Conservation (phyloP, 805 yeast genomes). For the Peterozyma toletana region DNA sequence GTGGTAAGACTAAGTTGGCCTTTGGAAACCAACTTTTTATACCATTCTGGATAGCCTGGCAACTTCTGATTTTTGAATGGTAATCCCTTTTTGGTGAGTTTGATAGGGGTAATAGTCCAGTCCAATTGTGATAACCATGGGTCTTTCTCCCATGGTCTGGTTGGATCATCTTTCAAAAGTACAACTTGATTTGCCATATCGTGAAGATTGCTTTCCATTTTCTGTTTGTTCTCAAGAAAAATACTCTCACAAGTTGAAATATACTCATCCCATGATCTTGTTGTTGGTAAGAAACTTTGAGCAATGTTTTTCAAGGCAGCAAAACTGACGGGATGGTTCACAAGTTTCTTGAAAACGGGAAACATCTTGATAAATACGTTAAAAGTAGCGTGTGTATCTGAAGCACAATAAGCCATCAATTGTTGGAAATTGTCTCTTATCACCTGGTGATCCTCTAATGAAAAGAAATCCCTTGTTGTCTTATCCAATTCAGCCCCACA, state of each 20-base stretch:
- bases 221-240: constrained; percentile 50
- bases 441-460: constrained; percentile 42
- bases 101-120: constrained; percentile 65
- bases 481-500: constrained; percentile 67
- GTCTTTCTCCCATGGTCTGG: constrained; percentile 43
- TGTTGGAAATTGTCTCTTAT: constrained; percentile 50
- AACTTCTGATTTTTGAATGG: constrained; percentile 69
- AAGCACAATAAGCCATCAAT: constrained; percentile 76
- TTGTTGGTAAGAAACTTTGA: constrained; percentile 72
- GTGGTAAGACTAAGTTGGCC: constrained; percentile 49
- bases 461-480: constrained; percentile 56
- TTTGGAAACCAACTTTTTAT: constrained; percentile 45
- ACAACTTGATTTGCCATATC: constrained; percentile 57
- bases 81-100: constrained; percentile 59
- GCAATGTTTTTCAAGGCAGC: constrained; percentile 77
- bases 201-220: constrained; percentile 52
- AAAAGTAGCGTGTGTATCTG: constrained; percentile 74
- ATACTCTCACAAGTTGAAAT: constrained; percentile 59
- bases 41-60: constrained; percentile 96
- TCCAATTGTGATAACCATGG: constrained; percentile 90
- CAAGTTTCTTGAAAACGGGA: constrained; percentile 57
- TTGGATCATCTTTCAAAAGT: constrained; percentile 31
- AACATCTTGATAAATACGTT: constrained; percentile 59
- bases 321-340: constrained; percentile 94
- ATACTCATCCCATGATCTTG: constrained; percentile 65